phyloP scores from a whole-genome alignment of 2,329 filamentous ascomycete species.

The Nemania diffusa region DNA sequence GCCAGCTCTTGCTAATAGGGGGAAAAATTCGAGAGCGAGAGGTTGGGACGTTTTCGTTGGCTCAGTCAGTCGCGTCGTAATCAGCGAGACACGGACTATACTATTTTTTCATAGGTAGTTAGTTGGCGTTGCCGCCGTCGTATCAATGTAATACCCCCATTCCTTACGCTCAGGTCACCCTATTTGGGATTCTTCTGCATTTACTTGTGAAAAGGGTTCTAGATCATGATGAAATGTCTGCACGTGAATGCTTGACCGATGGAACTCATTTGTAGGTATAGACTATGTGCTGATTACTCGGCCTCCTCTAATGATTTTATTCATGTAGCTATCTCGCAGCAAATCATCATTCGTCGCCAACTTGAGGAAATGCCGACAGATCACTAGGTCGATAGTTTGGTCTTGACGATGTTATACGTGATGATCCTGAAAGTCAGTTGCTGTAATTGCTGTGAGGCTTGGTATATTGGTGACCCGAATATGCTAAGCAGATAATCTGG shows the following conservation, averaged over 20 bases:
- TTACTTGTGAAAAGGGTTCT: neutral
- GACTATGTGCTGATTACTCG: neutral
- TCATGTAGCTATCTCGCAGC: no score
- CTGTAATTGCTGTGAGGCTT: neutral
- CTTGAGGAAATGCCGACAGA: no score
- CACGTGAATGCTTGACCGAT: neutral
- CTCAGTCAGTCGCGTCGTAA: neutral
- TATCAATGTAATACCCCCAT: slow-evolving; percentile 43
- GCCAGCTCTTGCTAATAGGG: neutral
- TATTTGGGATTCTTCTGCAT: neutral
- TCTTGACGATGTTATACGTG: neutral
- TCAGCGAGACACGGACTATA: slow-evolving; percentile 2
- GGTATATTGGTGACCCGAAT: no score
- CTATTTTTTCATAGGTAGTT: slow-evolving; percentile 13
- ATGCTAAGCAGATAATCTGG: no score
- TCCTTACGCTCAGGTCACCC: slow-evolving; percentile 29
- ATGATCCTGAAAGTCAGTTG: neutral
- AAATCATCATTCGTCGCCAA: no score
- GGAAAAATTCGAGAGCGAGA: slow-evolving; percentile 24
- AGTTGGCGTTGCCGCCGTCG: slow-evolving; percentile 29
- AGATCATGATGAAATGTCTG: neutral
- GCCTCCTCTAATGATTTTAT: neutral
- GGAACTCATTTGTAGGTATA: neutral
- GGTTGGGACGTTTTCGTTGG: slow-evolving; percentile 11
- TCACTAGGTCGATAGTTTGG: no score